Percentiles rank a stretch among this genome's conserved stretches.
These are phyloP conservation scores for Paecilomyces variotii DNA, from an alignment of 2,329 filamentous ascomycete genomes.

Conservation along the genomic window DNA sequence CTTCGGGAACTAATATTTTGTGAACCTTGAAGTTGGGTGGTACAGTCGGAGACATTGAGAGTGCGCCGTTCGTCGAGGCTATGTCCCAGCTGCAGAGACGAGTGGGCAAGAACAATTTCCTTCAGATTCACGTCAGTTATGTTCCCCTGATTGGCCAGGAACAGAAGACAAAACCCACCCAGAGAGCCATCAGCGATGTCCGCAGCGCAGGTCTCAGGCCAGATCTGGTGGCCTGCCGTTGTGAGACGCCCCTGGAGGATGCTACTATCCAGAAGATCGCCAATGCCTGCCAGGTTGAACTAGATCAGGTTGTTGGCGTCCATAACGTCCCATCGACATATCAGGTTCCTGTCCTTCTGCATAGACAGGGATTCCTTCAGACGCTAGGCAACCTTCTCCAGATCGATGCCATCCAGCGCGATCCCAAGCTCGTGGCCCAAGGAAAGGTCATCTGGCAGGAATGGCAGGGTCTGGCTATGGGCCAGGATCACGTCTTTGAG, in stretches of 20 bases:
- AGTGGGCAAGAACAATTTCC: conserved; percentile 68
- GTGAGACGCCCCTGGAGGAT: conserved; percentile 65
- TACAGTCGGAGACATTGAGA: conserved; percentile 67
- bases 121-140: conserved; percentile 81
- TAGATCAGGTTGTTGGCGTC: conserved; percentile 77
- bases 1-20: background rate
- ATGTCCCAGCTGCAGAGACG: conserved; percentile 66
- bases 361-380: conserved; percentile 66
- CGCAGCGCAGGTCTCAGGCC: conserved; percentile 40
- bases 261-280: conserved; percentile 80
- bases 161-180: conserved; percentile 96
- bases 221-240: conserved; percentile 84
- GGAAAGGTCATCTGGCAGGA: conserved; percentile 66
- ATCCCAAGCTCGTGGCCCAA: conserved; percentile 49
- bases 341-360: conserved; percentile 86
- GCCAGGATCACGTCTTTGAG: conserved; percentile 59
- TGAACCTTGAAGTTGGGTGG: conserved; percentile 35
- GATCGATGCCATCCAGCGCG: conserved; percentile 50
- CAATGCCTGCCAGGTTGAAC: conserved; percentile 77
- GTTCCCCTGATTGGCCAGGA: conserved; percentile 68
- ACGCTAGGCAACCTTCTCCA: conserved; percentile 59
- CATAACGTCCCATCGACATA: conserved; percentile 86
- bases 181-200: conserved; percentile 76
- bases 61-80: conserved; percentile 77
- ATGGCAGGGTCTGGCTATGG: conserved; percentile 66